Percentiles rank a stretch among this genome's conserved stretches.
phyloP scores from a whole-genome alignment of 371 early-diverging fungal species.

The Apophysomyces ossiformis region DNA sequence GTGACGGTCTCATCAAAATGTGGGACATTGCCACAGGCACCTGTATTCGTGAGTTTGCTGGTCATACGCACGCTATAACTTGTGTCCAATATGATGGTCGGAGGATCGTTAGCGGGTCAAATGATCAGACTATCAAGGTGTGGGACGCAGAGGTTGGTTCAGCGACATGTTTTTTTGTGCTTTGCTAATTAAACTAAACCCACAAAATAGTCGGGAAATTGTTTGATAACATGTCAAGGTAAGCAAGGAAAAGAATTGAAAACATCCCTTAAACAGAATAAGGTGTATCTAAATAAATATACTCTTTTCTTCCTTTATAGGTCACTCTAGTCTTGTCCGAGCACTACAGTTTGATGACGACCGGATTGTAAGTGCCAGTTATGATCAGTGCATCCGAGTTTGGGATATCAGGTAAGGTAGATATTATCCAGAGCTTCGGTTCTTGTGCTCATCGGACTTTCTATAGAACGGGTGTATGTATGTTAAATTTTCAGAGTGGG shows the following conservation, averaged over 20 bases:
- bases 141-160: constrained; percentile 79
- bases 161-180: not conserved
- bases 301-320: constrained; percentile 31
- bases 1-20: constrained; percentile 84
- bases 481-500: constrained; percentile 71
- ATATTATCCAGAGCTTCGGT: not conserved
- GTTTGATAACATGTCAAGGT: constrained; percentile 60
- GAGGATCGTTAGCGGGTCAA: constrained; percentile 89
- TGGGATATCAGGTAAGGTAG: constrained; percentile 73
- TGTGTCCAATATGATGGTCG: constrained; percentile 94
- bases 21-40: constrained; percentile 82
- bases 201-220: constrained; percentile 69
- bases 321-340: constrained; percentile 91
- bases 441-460: constrained; percentile 2
- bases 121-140: constrained; percentile 92
- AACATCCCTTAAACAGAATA: too few relatives aligned
- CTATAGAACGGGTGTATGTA: constrained; percentile 38
- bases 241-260: not conserved
- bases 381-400: constrained; percentile 95
- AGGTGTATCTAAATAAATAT: not conserved
- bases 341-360: constrained; percentile 79
- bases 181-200: not conserved
- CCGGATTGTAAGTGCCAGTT: constrained; percentile 59
- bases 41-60: constrained; percentile 69
- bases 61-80: constrained; percentile 86